A percentile compares a stretch with the other conserved stretches of the same genome.
Conservation (phyloP, 83 land plant genomes). For the Isoetes engelmannii region DNA sequence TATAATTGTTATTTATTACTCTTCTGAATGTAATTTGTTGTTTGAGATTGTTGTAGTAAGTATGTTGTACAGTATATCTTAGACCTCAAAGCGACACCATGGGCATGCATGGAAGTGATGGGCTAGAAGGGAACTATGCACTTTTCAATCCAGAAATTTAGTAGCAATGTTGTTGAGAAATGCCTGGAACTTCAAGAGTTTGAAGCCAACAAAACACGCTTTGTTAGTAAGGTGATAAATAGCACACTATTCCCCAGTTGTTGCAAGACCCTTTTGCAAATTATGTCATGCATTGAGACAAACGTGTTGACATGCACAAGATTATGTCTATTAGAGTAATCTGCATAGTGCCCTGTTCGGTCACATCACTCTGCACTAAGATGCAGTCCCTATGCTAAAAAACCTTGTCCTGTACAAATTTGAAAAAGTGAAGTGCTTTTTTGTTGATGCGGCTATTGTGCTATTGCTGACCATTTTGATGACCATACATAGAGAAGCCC, state of each 20-base stretch:
- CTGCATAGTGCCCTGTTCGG: constrained; percentile 17
- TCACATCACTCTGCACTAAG: constrained; percentile 22
- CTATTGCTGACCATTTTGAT: too few relatives aligned
- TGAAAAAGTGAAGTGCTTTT: constrained; percentile 13
- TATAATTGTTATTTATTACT: not conserved
- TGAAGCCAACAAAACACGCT: constrained; percentile 18
- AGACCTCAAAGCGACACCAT: constrained; percentile 24
- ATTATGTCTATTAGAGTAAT: constrained; percentile 3
- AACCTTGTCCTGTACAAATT: constrained; percentile 21
- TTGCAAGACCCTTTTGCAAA: constrained; percentile 59
- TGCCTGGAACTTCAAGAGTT: constrained; percentile 35
- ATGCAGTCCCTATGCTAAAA: constrained; percentile 22
- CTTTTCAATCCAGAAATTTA: constrained; percentile 43
- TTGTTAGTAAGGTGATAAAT: constrained; percentile 41
- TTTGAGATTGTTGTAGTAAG: constrained; percentile 30
- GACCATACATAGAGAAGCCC: too few relatives aligned
- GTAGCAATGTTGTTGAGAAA: constrained; percentile 63
- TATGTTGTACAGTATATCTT: constrained; percentile 58
- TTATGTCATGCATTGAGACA: constrained; percentile 50
- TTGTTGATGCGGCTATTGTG: too few relatives aligned
- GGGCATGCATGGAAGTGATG: constrained; percentile 20
- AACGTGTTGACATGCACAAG: not conserved
- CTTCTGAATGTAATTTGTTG: too few relatives aligned
- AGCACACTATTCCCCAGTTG: constrained; percentile 31
- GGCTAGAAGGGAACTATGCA: constrained; percentile 42